Percentiles rank a stretch among this genome's conserved stretches.
phyloP scores from a whole-genome alignment of 2,329 filamentous ascomycete genomes.

The Pyrenochaeta sp. region DNA sequence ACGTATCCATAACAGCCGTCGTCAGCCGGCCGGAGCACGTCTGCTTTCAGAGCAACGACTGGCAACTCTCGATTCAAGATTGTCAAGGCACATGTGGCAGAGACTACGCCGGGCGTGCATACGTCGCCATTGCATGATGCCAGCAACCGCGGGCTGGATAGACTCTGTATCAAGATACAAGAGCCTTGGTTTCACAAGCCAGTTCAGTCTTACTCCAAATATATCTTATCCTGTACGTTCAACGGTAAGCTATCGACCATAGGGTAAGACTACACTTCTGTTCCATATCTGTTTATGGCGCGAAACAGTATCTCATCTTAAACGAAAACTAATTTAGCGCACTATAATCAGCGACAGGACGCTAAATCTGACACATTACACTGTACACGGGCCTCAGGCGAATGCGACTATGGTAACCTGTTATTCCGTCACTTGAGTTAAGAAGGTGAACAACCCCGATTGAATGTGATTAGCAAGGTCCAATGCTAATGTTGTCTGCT shows the following conservation, averaged over 20 bases:
- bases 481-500: too few species aligned
- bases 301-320: background rate
- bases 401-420: background rate
- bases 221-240: conserved; percentile 5
- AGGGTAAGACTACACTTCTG: background rate
- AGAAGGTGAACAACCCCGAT: too few species aligned
- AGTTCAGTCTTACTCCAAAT: conserved; percentile 3
- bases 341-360: background rate
- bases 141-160: conserved; percentile 3
- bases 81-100: conserved; percentile 7
- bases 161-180: conserved; percentile 4
- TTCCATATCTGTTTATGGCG: conserved; percentile 1
- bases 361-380: background rate
- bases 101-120: conserved; percentile 2
- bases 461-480: too few species aligned
- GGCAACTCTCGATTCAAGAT: conserved; percentile 1
- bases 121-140: conserved; percentile 5
- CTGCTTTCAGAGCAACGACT: conserved; percentile 5
- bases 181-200: conserved; percentile 2
- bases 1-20: conserved; percentile 1
- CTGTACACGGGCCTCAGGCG: conserved; percentile 2
- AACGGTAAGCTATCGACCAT: conserved; percentile 3
- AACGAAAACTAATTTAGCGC: background rate
- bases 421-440: too few species aligned
- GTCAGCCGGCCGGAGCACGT: background rate